phyloP scores from a whole-genome alignment of 495 filamentous ascomycete species.

The Talaromyces wortmannii region DNA sequence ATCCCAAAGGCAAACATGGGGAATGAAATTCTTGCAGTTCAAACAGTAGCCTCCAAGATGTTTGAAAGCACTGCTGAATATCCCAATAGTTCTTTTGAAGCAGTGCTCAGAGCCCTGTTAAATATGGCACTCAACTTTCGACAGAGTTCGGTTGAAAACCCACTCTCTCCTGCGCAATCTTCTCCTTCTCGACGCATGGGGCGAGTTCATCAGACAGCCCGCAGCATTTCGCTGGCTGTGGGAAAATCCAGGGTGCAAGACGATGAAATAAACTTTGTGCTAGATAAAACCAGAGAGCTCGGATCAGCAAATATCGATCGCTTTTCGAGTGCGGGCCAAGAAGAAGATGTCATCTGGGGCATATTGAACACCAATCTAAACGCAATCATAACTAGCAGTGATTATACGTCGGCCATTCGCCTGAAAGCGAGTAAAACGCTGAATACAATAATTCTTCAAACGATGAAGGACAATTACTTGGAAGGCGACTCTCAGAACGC shows the following conservation, averaged over 20 bases:
- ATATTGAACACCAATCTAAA: constrained; percentile 64
- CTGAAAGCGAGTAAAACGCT: constrained; percentile 67
- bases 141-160: constrained; percentile 12
- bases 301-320: constrained; percentile 73
- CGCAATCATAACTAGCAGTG: constrained; percentile 47
- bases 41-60: constrained; percentile 77
- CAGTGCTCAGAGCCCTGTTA: constrained; percentile 69
- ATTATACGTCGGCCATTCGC: constrained; percentile 53
- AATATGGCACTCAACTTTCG: constrained; percentile 45
- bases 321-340: constrained; percentile 52
- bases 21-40: constrained; percentile 77
- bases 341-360: constrained; percentile 65
- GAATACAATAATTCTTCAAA: constrained; percentile 59
- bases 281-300: constrained; percentile 75
- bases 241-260: constrained; percentile 38
- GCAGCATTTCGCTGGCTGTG: constrained; percentile 47
- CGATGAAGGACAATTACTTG: constrained; percentile 25
- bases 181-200: constrained; percentile 22
- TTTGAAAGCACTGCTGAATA: constrained; percentile 88
- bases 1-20: constrained; percentile 54
- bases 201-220: constrained; percentile 47
- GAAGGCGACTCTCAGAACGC: constrained; percentile 29
- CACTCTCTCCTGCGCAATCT: constrained; percentile 12
- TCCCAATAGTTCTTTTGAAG: constrained; percentile 72
- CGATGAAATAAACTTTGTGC: constrained; percentile 55